Conservation (phyloP, 306 rosid genomes). For the Prunus mume region DNA sequence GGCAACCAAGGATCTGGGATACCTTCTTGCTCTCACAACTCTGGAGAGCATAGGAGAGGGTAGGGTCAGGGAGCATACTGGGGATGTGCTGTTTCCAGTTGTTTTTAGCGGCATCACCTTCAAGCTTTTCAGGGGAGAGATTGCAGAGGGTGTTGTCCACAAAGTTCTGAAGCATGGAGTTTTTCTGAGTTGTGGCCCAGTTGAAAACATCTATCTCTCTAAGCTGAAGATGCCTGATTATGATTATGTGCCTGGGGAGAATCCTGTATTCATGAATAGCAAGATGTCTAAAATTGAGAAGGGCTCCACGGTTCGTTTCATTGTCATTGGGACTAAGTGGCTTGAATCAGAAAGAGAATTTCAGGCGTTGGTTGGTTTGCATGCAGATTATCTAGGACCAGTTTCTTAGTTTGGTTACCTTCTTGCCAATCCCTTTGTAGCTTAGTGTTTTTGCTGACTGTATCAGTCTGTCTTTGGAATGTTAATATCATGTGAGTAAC, state of each 20-base stretch:
- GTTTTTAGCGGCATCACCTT: conserved; percentile 64
- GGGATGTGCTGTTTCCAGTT: conserved; percentile 83
- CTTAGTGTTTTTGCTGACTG: too few species aligned
- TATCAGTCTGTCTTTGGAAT: background rate
- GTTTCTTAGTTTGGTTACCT: conserved; percentile 28
- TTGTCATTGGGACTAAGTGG: conserved; percentile 88
- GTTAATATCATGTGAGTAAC: background rate
- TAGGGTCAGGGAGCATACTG: conserved; percentile 66
- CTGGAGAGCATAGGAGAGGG: conserved; percentile 79
- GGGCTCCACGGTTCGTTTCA: conserved; percentile 52
- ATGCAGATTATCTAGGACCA: conserved; percentile 82
- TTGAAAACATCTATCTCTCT: conserved; percentile 68
- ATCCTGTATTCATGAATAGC: conserved; percentile 59
- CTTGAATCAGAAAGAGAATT: conserved; percentile 83
- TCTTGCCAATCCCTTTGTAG: background rate
- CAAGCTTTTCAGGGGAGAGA: conserved; percentile 79
- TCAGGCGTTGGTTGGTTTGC: conserved; percentile 85
- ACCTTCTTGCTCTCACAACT: conserved; percentile 66
- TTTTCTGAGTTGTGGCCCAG: conserved; percentile 74
- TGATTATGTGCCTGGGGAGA: conserved; percentile 60
- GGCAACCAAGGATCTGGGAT: conserved; percentile 76
- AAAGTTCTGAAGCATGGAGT: conserved; percentile 87
- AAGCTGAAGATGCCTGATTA: conserved; percentile 76
- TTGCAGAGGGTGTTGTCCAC: conserved; percentile 70
- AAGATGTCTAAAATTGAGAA: conserved; percentile 61